phyloP scores from a whole-genome alignment of 495 filamentous ascomycete species.

The Aspergillus conjunctus region DNA sequence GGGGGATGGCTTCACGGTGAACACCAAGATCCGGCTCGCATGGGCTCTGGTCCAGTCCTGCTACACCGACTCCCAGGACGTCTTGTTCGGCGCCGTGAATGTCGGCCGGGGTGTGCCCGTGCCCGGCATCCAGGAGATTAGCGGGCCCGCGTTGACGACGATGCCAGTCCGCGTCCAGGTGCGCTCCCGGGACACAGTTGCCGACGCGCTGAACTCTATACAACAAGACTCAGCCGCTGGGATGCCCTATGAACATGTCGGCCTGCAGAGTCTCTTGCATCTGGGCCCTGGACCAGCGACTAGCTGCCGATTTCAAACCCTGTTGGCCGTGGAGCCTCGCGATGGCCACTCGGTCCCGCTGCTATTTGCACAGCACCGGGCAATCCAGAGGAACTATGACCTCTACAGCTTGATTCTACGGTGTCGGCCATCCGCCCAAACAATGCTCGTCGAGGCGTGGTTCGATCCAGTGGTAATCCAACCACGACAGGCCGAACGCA shows the following conservation, averaged over 20 bases:
- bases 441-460: constrained; percentile 2
- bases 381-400: constrained; percentile 23
- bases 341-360: constrained; percentile 21
- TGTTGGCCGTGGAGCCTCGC: constrained; percentile 34
- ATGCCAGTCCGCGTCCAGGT: constrained; percentile 9
- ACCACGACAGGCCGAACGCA: background rate
- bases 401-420: constrained; percentile 34
- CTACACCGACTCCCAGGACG: constrained; percentile 9
- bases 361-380: constrained; percentile 13
- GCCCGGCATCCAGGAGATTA: constrained; percentile 12
- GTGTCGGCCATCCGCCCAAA: constrained; percentile 38
- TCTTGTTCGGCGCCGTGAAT: constrained; percentile 12
- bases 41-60: constrained; percentile 12
- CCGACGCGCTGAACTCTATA: constrained; percentile 16
- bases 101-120: constrained; percentile 13
- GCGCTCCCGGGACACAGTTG: background rate
- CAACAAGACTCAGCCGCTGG: constrained; percentile 32
- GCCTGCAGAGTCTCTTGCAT: constrained; percentile 44
- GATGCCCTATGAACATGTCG: constrained; percentile 42
- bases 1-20: background rate
- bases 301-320: constrained; percentile 42
- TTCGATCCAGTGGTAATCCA: constrained; percentile 1
- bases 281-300: constrained; percentile 29
- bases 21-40: constrained; percentile 16
- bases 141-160: constrained; percentile 8